A percentile compares a stretch with the other conserved stretches of the same genome.
Evolutionary conservation across 2,329 filamentous ascomycete species (phyloP).

Genomic region (Fusarium chlamydosporum): DNA sequence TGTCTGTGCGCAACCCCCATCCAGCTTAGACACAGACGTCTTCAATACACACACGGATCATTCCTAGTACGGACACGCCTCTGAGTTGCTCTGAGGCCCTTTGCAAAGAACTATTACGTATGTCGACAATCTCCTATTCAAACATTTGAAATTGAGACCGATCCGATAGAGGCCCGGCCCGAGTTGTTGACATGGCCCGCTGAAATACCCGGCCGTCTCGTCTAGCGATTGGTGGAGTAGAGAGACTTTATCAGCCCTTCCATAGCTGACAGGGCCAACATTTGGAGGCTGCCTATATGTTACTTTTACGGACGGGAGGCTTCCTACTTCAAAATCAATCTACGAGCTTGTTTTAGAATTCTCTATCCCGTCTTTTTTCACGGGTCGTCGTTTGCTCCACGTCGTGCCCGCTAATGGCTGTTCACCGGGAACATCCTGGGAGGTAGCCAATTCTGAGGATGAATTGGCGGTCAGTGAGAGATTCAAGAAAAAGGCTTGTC

Average conservation of each 20-base stretch:
- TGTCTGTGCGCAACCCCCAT: conserved; percentile 46
- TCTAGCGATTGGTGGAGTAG: conserved; percentile 16
- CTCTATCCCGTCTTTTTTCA: conserved; percentile 32
- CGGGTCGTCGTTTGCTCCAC: conserved; percentile 42
- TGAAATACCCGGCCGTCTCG: conserved; percentile 23
- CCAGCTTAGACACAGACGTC: conserved; percentile 22
- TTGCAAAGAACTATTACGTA: conserved; percentile 15
- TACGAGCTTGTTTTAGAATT: conserved; percentile 20
- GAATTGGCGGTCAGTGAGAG: conserved; percentile 64
- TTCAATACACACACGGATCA: conserved; percentile 32
- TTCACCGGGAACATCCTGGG: conserved; percentile 46
- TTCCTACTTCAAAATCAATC: conserved; percentile 21
- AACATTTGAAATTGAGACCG: conserved; percentile 28
- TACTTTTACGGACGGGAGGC: conserved; percentile 18
- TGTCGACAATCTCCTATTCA: conserved; percentile 21
- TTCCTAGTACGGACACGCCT: conserved; percentile 30
- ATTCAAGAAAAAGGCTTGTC: conserved; percentile 34
- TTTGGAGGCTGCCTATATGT: conserved; percentile 6
- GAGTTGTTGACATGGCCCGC: conserved; percentile 39
- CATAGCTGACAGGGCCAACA: not conserved
- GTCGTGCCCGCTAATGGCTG: conserved; percentile 39
- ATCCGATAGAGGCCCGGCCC: conserved; percentile 48
- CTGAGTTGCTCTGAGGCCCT: conserved; percentile 34
- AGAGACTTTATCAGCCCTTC: conserved; percentile 3
- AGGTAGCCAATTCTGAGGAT: conserved; percentile 47